Evolutionary conservation across 1,284 basidiomycete species (phyloP).

Genomic region (Sanghuangporus sanghuang): DNA sequence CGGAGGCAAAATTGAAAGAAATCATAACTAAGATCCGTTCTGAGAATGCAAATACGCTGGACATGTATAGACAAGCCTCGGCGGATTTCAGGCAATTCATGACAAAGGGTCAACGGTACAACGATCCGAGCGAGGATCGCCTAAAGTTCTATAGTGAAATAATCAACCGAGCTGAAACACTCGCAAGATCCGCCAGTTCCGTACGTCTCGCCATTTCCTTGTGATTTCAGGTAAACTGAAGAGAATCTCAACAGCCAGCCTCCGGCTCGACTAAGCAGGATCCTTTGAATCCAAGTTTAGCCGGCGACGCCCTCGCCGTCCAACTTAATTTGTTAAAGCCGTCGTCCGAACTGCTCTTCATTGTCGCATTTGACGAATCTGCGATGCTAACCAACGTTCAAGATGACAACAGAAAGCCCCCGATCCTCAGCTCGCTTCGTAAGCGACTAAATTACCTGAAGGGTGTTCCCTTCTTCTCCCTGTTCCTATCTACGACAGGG

Average conservation of each 20-base stretch:
- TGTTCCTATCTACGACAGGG: background rate
- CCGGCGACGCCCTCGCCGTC: background rate
- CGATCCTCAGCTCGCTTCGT: background rate
- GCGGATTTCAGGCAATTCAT: background rate
- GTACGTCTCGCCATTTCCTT: background rate
- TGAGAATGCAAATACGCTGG: background rate
- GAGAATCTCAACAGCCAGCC: background rate
- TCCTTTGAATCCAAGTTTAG: background rate
- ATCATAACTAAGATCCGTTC: background rate
- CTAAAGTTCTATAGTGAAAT: background rate
- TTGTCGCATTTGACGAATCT: background rate
- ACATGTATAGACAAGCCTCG: background rate
- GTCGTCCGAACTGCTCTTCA: no score
- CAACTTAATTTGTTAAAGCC: background rate
- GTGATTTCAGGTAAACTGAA: background rate
- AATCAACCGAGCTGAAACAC: background rate
- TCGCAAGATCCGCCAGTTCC: background rate
- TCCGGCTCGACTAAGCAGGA: background rate
- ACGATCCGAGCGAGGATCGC: background rate
- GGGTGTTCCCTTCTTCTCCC: background rate
- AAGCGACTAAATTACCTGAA: background rate
- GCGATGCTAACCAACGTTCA: background rate
- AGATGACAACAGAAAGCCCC: background rate
- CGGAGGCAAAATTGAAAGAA: background rate
- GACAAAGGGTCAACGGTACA: background rate